Percentiles rank a stretch among this genome's conserved stretches.
Evolutionary conservation across 192 early-diverging fungal species (phyloP).

Genomic region (Rhizophagus sp.): DNA sequence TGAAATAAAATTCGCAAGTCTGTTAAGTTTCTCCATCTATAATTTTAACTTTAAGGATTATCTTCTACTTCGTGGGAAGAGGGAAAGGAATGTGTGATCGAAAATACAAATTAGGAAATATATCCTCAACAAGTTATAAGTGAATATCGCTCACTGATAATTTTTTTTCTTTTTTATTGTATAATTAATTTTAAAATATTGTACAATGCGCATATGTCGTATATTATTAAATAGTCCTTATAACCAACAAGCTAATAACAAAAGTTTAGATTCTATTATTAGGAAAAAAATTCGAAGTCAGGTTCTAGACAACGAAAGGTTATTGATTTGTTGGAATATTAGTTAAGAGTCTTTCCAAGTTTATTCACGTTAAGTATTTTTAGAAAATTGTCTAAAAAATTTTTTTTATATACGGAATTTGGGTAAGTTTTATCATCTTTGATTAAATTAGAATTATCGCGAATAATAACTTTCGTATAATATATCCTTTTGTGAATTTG

Average conservation of each 20-base stretch:
- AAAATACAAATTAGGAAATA: conserved; percentile 12
- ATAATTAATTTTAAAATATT: not conserved
- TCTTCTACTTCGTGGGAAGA: conserved; percentile 5
- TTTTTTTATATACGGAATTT: not conserved
- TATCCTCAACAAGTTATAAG: conserved; percentile 5
- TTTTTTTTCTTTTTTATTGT: not conserved
- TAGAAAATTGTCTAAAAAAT: not conserved
- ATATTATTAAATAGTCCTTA: not conserved
- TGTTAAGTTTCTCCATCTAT: not conserved
- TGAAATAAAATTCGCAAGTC: not conserved
- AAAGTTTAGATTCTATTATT: not conserved
- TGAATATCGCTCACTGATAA: not conserved
- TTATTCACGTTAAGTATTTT: not conserved
- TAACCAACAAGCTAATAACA: not conserved
- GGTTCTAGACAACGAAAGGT: not conserved
- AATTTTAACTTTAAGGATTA: not conserved
- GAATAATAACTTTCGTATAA: not conserved
- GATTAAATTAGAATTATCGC: not conserved
- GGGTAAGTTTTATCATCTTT: not conserved
- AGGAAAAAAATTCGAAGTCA: not conserved
- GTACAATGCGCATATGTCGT: not conserved
- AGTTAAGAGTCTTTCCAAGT: not conserved
- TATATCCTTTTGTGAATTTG: conserved; percentile 3
- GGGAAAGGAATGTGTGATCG: not conserved
- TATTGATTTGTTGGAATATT: not conserved